phyloP scores from a whole-genome alignment of 2,329 filamentous ascomycete species.

The Kalmusia sp. region DNA sequence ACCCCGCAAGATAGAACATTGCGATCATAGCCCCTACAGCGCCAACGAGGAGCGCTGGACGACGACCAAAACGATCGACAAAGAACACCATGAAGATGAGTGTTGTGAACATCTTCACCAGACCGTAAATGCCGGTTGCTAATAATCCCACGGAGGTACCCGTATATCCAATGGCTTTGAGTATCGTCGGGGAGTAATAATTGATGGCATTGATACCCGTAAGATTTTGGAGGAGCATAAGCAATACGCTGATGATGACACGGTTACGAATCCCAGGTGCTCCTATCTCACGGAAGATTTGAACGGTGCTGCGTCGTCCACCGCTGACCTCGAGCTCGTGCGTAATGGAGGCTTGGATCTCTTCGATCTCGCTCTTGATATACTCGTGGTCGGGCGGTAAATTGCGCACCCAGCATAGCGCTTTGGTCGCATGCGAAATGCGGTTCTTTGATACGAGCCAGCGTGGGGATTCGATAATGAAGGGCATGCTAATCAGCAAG shows the following conservation, averaged over 20 bases:
- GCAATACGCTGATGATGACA: not conserved
- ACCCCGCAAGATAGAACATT: constrained; percentile 67
- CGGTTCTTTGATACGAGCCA: constrained; percentile 49
- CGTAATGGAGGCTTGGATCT: constrained; percentile 6
- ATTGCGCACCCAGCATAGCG: constrained; percentile 9
- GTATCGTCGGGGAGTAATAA: constrained; percentile 50
- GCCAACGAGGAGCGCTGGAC: constrained; percentile 68
- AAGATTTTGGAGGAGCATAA: constrained; percentile 10
- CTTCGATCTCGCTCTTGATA: constrained; percentile 3
- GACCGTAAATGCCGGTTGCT: constrained; percentile 76
- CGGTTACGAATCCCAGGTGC: not conserved
- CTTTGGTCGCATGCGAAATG: constrained; percentile 30
- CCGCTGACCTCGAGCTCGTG: not conserved
- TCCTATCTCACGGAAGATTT: constrained; percentile 5
- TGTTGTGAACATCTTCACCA: constrained; percentile 72
- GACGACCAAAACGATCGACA: constrained; percentile 67
- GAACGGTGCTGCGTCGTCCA: not conserved
- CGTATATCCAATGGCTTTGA: constrained; percentile 67
- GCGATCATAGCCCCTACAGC: constrained; percentile 64
- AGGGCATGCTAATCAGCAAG: constrained; percentile 54
- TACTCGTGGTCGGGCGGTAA: constrained; percentile 4
- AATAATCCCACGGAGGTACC: constrained; percentile 64
- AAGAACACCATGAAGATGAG: constrained; percentile 71
- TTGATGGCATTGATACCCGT: constrained; percentile 19
- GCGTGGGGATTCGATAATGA: constrained; percentile 47